These are phyloP conservation scores for Ambrosia trifida DNA, from an alignment of 129 eudicot species.

Conservation along the genomic window DNA sequence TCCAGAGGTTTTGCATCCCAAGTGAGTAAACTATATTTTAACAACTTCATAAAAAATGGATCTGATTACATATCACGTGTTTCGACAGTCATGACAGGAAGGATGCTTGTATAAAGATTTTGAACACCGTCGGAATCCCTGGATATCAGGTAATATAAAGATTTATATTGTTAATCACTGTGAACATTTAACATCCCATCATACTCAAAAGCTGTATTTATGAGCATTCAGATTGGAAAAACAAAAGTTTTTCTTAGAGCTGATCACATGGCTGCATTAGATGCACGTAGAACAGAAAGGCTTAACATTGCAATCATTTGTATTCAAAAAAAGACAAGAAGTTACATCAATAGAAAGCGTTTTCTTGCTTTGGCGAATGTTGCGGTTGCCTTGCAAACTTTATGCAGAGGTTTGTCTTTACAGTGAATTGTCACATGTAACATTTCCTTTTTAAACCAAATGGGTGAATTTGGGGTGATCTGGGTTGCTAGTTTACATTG, in stretches of 20 bases:
- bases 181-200: slow-evolving; percentile 11
- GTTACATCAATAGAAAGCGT: slow-evolving; percentile 60
- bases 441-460: neutral
- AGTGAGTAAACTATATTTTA: slow-evolving; percentile 49
- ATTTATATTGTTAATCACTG: slow-evolving; percentile 2
- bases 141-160: slow-evolving; percentile 79
- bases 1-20: slow-evolving; percentile 69
- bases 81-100: slow-evolving; percentile 65
- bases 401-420: slow-evolving; percentile 68
- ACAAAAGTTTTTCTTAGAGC: slow-evolving; percentile 91
- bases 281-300: slow-evolving; percentile 69
- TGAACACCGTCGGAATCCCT: slow-evolving; percentile 54
- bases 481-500: neutral
- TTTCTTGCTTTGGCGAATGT: slow-evolving; percentile 68
- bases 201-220: slow-evolving; percentile 26
- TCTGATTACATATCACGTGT: slow-evolving; percentile 17
- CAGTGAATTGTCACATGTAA: slow-evolving; percentile 17
- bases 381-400: slow-evolving; percentile 69
- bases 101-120: slow-evolving; percentile 72
- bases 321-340: slow-evolving; percentile 78
- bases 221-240: slow-evolving; percentile 74
- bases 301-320: slow-evolving; percentile 61
- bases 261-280: slow-evolving; percentile 95
- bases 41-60: slow-evolving; percentile 2
- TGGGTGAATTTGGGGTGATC: neutral